Evolutionary conservation across 768 basidiomycete species (phyloP), one percentile per base, ranked within the genome.

Genomic region (Aureoboletus auriporus): DNA sequence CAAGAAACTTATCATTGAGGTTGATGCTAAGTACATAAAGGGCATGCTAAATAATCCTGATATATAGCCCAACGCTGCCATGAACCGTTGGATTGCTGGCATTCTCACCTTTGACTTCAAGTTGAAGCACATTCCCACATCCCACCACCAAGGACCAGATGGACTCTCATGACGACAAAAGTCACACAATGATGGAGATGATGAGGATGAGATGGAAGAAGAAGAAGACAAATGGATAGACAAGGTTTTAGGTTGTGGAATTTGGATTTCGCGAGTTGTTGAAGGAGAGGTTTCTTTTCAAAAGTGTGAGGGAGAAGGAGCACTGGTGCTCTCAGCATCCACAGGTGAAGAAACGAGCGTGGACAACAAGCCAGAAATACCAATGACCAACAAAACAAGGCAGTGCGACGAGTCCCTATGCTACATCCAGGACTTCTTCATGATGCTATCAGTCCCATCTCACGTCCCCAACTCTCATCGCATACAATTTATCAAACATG

Each of bases 1-100:
- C 1, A 43, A 61, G 5, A 66, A 70, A 11, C 53, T 77, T 0
- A 48, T 64, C 0, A 60, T 74, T 13, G 13, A 35, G 34, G 34
- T 35, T 9, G 6, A 35, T 6, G 14, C 14, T 6, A 35, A 35
- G 2, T 35, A 35, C 34, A 35, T 35, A 9, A 35, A 35, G 14
- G 34, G 8, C 2, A 35, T 35, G 34, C 34, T 35, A 6, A 35
- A 35, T n/a, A 12, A 35, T 6, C 14, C 8, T n/a, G 14, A 35
- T n/a, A 35, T 35, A 9, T 9, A 35, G 34, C 34, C 34, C 10
- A 35, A 35, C 6, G 2, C 34, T 6, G 2, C 34, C 14, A 35
- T 35, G 34, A 35, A 35, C 34, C 14, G 6, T n/a, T 35, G 34
- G 34, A 35, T 35, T 13, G 14, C 14, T 1, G 8, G 14, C 9